Percentiles rank a stretch among this genome's conserved stretches.
Evolutionary conservation across 345 rosid genomes (phyloP).

Genomic region (Corchorus capsularis): DNA sequence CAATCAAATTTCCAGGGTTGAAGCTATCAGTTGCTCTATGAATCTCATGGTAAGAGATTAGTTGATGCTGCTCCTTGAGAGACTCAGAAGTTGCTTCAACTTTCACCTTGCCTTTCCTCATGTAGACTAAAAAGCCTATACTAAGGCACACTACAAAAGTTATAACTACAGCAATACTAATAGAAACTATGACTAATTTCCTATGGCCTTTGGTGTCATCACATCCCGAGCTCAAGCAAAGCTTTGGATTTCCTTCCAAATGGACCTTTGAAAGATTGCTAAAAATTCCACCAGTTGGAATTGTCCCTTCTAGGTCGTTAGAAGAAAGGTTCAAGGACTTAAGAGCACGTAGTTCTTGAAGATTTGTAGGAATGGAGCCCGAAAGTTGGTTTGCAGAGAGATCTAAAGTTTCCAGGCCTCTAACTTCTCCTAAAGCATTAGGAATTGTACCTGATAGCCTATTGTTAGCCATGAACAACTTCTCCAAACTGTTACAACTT

Average conservation of each 20-base stretch:
- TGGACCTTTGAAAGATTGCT: conserved; percentile 29
- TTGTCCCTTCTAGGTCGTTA: conserved; percentile 46
- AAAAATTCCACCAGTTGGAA: conserved; percentile 40
- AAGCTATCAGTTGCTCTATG: conserved; percentile 46
- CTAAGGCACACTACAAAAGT: conserved; percentile 21
- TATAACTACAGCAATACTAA: conserved; percentile 21
- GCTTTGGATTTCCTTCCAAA: conserved; percentile 39
- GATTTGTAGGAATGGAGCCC: conserved; percentile 44
- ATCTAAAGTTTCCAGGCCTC: conserved; percentile 46
- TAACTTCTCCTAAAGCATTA: conserved; percentile 31
- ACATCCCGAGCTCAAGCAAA: conserved; percentile 29
- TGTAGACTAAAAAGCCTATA: conserved; percentile 15
- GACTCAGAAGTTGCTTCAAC: background rate
- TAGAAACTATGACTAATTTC: conserved; percentile 19
- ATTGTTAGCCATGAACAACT: conserved; percentile 42
- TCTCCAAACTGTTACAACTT: conserved; percentile 51
- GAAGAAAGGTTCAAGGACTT: conserved; percentile 48
- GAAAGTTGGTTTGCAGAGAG: conserved; percentile 50
- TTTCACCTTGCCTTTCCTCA: conserved; percentile 27
- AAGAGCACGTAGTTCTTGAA: conserved; percentile 39
- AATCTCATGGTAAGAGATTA: conserved; percentile 48
- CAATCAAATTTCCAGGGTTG: conserved; percentile 37
- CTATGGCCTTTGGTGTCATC: background rate
- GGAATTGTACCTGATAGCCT: conserved; percentile 44
- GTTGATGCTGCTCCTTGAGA: conserved; percentile 30